Evolutionary conservation across 768 basidiomycete genomes (phyloP), one percentile per base, ranked within the genome.

Genomic region (Tylopilus balloui): DNA sequence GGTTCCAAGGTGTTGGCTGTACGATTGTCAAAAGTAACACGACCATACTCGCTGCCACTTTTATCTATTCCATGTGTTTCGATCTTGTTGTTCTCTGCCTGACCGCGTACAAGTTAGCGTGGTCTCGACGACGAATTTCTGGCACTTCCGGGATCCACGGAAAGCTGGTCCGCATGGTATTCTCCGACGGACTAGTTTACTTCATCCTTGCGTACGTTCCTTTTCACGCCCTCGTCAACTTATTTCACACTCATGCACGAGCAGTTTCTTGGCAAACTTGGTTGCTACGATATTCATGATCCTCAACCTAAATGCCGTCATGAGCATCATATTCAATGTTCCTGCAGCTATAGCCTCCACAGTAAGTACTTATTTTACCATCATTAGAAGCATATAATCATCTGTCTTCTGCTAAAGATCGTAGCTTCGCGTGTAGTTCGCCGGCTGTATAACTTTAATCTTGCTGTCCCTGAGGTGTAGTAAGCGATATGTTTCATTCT

Each of bases 31-130:
- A 75, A 25, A 83, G 84, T 7, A 78, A 83, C 60, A 87, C 79
- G 62, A 79, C 63, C 9, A 66, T 86, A 44, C 74, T 87, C 27
- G 81, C 83, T 5, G 80, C 81, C 3, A 82, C 82, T 4, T 88
- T 86, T 64, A 82, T 86, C 27, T 88, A 88, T 56, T 80, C 84
- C 25, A 88, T 88, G 86, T 71, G 73, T 59, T 86, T 88, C 60
- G 86, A 88, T 61, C 68, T 84, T 19, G 50, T 76, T 24, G 82
- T 86, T 32, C 72, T 87, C 38, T 51, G 70, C 21, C 65, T 88
- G 54, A 85, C 78, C 31, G 77, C 74, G 12, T 80, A 77, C 65
- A 86, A 83, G 60, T 74, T 88, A 20, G 65, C 64, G 14, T 65
- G 64, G 66, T 50, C 51, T 10, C 52, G 45, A 17, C n/a, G 6